Conservation (phyloP, 2,329 filamentous ascomycete species). For the Tricladium varicosporioides region DNA sequence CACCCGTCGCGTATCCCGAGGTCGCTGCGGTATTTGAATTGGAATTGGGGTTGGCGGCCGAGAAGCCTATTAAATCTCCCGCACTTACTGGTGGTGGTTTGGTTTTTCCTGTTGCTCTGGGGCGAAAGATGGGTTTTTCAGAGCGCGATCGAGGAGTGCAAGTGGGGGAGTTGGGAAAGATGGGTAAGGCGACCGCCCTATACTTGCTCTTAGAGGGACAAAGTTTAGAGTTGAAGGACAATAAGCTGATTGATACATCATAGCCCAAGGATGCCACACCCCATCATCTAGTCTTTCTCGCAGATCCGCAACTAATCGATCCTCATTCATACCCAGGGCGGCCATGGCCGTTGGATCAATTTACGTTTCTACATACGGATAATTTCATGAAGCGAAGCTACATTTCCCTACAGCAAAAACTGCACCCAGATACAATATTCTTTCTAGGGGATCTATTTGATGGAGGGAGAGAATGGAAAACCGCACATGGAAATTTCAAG, state of each 20-base stretch:
- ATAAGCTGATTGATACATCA: slow-evolving; percentile 16
- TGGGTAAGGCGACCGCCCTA: too few relatives aligned
- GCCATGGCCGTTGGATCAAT: slow-evolving; percentile 65
- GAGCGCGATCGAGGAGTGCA: slow-evolving; percentile 67
- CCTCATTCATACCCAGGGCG: slow-evolving; percentile 72
- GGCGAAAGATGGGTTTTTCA: slow-evolving; percentile 80
- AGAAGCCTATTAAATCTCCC: slow-evolving; percentile 59
- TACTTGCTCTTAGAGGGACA: slow-evolving; percentile 13
- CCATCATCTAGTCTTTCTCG: slow-evolving; percentile 69
- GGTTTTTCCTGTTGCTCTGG: slow-evolving; percentile 77
- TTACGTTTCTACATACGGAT: slow-evolving; percentile 76
- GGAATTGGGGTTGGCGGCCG: slow-evolving; percentile 36
- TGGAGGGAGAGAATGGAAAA: slow-evolving; percentile 92
- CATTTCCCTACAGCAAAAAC: slow-evolving; percentile 67
- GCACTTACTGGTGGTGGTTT: slow-evolving; percentile 67
- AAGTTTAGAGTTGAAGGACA: not conserved
- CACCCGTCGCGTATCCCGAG: slow-evolving; percentile 14
- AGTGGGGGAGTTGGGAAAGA: slow-evolving; percentile 86
- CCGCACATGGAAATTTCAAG: slow-evolving; percentile 56
- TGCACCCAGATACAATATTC: slow-evolving; percentile 83
- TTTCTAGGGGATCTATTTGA: slow-evolving; percentile 96
- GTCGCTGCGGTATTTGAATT: slow-evolving; percentile 37
- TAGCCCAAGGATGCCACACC: slow-evolving; percentile 76
- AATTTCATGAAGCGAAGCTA: slow-evolving; percentile 86
- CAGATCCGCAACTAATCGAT: slow-evolving; percentile 72